phyloP scores from a whole-genome alignment of 805 yeast genomes.

The Diddensiella santjacobensis region DNA sequence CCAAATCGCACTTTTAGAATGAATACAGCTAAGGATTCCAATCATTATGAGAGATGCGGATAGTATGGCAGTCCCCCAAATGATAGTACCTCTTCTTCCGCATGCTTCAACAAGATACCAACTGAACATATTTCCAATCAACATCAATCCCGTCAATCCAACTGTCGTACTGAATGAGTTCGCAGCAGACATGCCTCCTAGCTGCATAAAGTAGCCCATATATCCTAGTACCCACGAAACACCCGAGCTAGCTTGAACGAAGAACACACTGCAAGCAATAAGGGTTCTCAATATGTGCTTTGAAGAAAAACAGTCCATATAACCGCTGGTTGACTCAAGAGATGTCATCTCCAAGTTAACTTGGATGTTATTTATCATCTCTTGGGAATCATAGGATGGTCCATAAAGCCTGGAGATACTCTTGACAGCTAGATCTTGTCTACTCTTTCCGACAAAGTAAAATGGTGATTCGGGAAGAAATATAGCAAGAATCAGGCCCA shows the following conservation, averaged over 20 bases:
- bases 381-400: background rate
- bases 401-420: constrained; percentile 36
- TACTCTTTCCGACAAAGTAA: constrained; percentile 47
- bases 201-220: constrained; percentile 29
- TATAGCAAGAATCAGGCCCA: constrained; percentile 42
- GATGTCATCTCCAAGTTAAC: background rate
- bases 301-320: constrained; percentile 43
- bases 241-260: constrained; percentile 11
- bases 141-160: constrained; percentile 25
- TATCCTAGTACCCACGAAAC: constrained; percentile 42
- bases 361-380: background rate
- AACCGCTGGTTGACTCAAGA: constrained; percentile 1
- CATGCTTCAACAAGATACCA: constrained; percentile 1
- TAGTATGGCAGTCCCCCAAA: background rate
- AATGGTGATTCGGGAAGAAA: constrained; percentile 57
- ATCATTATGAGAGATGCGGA: background rate
- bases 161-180: constrained; percentile 37
- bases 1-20: constrained; percentile 20
- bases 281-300: constrained; percentile 43
- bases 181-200: constrained; percentile 37
- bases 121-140: background rate
- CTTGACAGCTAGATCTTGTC: constrained; percentile 40
- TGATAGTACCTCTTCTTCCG: background rate
- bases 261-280: constrained; percentile 9
- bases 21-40: background rate